These are phyloP conservation scores for Umbellularia californica DNA, from an alignment of 164 flowering plant genomes.

Conservation along the genomic window DNA sequence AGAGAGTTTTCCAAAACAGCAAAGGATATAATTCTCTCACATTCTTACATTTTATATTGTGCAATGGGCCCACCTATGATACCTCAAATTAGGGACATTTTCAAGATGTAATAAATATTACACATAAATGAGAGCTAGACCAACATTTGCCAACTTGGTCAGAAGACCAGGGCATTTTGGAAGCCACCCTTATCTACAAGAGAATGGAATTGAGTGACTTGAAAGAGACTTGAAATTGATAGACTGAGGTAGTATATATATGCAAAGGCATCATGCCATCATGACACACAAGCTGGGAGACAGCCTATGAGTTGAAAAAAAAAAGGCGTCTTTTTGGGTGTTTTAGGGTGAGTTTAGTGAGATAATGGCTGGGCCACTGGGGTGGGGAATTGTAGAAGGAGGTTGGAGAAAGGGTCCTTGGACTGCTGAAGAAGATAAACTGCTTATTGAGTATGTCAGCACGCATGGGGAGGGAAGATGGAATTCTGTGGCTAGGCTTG, in stretches of 20 bases:
- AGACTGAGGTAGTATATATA: constrained; percentile 10
- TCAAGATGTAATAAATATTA: no score
- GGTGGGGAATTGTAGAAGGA: constrained; percentile 50
- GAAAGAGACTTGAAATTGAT: constrained; percentile 32
- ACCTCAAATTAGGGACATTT: not conserved
- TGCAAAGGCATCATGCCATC: constrained; percentile 9
- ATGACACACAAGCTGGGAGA: constrained; percentile 37
- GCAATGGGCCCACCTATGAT: no score
- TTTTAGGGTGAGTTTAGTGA: constrained; percentile 15
- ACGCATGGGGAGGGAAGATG: constrained; percentile 91
- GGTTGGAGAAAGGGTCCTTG: constrained; percentile 95
- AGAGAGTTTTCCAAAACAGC: not conserved
- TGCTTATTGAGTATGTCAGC: constrained; percentile 73
- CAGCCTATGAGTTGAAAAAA: constrained; percentile 5
- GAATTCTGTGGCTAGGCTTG: constrained; percentile 73
- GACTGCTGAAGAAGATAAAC: constrained; percentile 87
- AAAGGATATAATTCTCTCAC: no score
- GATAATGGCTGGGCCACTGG: constrained; percentile 35
- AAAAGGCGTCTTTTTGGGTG: constrained; percentile 21
- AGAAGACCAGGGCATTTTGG: constrained; percentile 13
- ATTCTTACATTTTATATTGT: not conserved
- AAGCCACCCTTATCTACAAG: constrained; percentile 10
- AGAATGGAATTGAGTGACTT: constrained; percentile 28
- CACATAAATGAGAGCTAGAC: not conserved
- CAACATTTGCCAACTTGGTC: not conserved